Percentiles rank a stretch among this genome's conserved stretches.
These are phyloP conservation scores for Talaromyces trachyspermus DNA, from an alignment of 495 filamentous ascomycete species.

Conservation along the genomic window DNA sequence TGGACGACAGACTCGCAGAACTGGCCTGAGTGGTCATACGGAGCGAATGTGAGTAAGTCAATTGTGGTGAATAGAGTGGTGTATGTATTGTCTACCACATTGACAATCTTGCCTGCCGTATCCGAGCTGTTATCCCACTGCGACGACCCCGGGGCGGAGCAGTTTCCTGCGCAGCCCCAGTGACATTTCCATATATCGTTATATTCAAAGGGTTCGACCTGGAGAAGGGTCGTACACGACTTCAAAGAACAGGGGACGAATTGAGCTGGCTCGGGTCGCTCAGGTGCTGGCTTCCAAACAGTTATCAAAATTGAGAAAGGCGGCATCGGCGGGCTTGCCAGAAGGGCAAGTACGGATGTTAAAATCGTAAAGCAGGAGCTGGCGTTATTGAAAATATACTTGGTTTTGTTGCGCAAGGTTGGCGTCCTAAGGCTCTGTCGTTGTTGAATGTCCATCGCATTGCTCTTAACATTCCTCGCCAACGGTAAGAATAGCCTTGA, in stretches of 20 bases:
- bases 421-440: constrained; percentile 7
- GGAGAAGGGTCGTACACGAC: constrained; percentile 61
- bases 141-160: constrained; percentile 47
- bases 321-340: constrained; percentile 37
- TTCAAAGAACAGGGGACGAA: constrained; percentile 65
- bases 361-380: constrained; percentile 16
- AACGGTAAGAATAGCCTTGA: background rate
- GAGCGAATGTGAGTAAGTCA: constrained; percentile 65
- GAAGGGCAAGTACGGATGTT: constrained; percentile 17
- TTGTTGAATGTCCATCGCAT: background rate
- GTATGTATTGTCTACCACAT: constrained; percentile 38
- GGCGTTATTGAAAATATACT: no score
- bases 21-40: constrained; percentile 41
- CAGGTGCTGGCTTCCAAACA: constrained; percentile 60
- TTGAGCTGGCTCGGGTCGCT: constrained; percentile 54
- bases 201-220: constrained; percentile 61
- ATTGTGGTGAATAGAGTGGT: constrained; percentile 65
- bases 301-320: constrained; percentile 71
- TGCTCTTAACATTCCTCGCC: background rate
- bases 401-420: constrained; percentile 6
- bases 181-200: constrained; percentile 87
- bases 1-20: constrained; percentile 62
- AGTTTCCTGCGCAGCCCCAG: constrained; percentile 45
- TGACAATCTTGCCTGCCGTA: constrained; percentile 69
- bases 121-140: constrained; percentile 47